Evolutionary conservation across 306 rosid genomes (phyloP).

Genomic region (Luffa acutangula): DNA sequence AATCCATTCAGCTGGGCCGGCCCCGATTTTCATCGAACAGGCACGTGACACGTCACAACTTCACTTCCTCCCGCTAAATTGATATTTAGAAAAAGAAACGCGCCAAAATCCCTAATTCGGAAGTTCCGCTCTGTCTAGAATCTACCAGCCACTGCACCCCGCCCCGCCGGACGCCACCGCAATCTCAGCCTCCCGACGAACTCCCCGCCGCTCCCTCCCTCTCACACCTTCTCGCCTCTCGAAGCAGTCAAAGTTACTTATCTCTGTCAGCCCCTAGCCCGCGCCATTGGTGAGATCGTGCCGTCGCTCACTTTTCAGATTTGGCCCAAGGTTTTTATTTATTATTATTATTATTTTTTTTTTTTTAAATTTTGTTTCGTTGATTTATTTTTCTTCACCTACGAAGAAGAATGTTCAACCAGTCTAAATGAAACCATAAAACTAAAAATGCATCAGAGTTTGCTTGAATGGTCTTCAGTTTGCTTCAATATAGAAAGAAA

Average conservation of each 20-base stretch:
- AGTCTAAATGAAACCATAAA: too few species aligned
- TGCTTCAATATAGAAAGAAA: too few species aligned
- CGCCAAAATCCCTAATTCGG: constrained; percentile 1
- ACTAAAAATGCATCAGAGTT: too few species aligned
- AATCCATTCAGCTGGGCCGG: too few species aligned
- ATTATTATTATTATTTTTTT: background rate
- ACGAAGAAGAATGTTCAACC: background rate
- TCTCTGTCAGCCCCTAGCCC: background rate
- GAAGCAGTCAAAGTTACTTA: background rate
- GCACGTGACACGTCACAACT: background rate
- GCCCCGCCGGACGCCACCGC: background rate
- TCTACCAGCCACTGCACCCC: too few species aligned
- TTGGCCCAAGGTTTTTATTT: background rate
- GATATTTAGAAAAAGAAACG: background rate
- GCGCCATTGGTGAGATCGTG: background rate
- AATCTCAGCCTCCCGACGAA: background rate
- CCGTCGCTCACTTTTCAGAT: background rate
- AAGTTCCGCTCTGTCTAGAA: too few species aligned
- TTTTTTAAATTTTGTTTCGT: background rate
- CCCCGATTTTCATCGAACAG: too few species aligned
- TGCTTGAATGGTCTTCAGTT: too few species aligned
- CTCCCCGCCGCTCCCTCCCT: background rate
- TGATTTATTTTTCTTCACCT: background rate
- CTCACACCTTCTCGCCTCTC: background rate
- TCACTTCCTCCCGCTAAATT: background rate